Evolutionary conservation across 164 flowering plant genomes (phyloP).

Genomic region (Magnolia officinalis): DNA sequence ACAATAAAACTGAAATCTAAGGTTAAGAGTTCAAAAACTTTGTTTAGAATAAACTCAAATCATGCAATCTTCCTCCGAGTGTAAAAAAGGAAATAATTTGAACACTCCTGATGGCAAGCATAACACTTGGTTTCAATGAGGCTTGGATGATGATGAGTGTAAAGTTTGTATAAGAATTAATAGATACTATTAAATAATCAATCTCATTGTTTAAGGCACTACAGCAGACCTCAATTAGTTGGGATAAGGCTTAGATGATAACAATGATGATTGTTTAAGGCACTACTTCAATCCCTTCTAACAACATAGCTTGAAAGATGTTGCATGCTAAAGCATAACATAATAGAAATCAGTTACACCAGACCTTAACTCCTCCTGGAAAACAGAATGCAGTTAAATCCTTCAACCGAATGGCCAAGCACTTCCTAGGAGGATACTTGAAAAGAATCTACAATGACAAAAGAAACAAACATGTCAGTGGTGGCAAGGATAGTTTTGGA

Average conservation of each 20-base stretch:
- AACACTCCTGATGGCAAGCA: neutral
- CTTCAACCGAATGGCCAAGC: slow-evolving; percentile 50
- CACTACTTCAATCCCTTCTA: neutral
- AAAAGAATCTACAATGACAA: slow-evolving; percentile 59
- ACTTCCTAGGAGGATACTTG: slow-evolving; percentile 84
- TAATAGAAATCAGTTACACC: slow-evolving; percentile 4
- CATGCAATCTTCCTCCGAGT: neutral
- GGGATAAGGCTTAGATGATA: no score
- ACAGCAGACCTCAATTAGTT: no score
- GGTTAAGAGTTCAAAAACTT: neutral
- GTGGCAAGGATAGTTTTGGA: neutral
- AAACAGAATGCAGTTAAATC: slow-evolving; percentile 88
- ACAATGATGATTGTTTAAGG: neutral
- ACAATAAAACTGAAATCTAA: neutral
- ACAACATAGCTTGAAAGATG: neutral
- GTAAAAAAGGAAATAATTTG: neutral
- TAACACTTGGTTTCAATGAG: neutral
- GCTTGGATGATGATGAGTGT: neutral
- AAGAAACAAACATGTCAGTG: neutral
- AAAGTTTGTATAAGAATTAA: no score
- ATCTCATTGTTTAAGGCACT: no score
- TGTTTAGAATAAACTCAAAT: neutral
- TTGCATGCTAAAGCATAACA: neutral
- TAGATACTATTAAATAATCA: no score
- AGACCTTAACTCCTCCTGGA: slow-evolving; percentile 86